These are phyloP conservation scores for Pharnaceum exiguum DNA, from an alignment of 148 eudicot genomes.

Conservation along the genomic window DNA sequence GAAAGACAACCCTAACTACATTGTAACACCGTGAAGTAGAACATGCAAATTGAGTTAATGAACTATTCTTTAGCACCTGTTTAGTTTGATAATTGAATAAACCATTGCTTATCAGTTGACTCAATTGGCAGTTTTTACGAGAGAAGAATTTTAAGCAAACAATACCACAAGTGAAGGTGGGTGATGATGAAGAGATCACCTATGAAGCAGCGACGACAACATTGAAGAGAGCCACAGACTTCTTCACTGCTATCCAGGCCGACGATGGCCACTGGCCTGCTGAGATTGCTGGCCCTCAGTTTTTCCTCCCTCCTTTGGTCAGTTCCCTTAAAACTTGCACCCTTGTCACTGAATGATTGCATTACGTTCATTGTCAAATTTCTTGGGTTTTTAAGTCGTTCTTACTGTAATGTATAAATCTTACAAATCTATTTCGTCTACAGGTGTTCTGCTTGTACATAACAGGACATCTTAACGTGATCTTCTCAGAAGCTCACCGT, in stretches of 20 bases:
- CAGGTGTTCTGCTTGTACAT: slow-evolving; percentile 29
- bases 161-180: slow-evolving; percentile 41
- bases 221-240: slow-evolving; percentile 26
- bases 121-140: slow-evolving; percentile 23
- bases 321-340: not conserved
- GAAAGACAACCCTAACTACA: too few species aligned
- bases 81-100: too few species aligned
- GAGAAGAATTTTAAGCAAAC: slow-evolving; percentile 42
- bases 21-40: too few species aligned
- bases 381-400: too few species aligned
- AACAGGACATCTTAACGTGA: slow-evolving; percentile 24
- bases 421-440: not conserved
- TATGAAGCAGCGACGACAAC: slow-evolving; percentile 29
- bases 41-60: too few species aligned
- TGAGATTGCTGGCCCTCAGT: slow-evolving; percentile 40
- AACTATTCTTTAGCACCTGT: too few species aligned
- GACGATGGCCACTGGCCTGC: slow-evolving; percentile 69
- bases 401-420: not conserved
- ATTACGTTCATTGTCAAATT: not conserved
- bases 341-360: not conserved
- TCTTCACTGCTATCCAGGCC: slow-evolving; percentile 36
- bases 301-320: slow-evolving; percentile 52
- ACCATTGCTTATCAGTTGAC: too few species aligned
- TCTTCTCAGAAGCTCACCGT: slow-evolving; percentile 21
- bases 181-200: slow-evolving; percentile 37